Conservation (phyloP, 208 protist species). For the Leptomonas pyrrhocoris region DNA sequence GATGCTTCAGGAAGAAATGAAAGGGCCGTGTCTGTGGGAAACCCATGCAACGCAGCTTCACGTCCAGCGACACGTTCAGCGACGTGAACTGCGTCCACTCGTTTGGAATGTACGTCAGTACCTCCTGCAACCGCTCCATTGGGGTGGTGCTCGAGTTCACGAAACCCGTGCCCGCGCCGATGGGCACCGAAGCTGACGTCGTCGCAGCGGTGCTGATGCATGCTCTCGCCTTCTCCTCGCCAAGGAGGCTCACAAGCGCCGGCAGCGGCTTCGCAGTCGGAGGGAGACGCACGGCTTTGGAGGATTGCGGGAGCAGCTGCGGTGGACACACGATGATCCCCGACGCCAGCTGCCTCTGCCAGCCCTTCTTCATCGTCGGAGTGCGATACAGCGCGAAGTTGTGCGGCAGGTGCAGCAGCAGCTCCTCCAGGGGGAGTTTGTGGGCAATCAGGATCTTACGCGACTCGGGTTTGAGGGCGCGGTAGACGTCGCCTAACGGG, state of each 20-base stretch:
- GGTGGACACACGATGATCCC: not conserved
- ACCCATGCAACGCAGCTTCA: slow-evolving; percentile 67
- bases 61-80: slow-evolving; percentile 50
- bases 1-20: slow-evolving; percentile 57
- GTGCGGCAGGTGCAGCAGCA: slow-evolving; percentile 59
- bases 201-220: not conserved
- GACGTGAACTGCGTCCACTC: slow-evolving; percentile 48
- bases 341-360: not conserved
- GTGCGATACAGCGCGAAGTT: slow-evolving; percentile 48
- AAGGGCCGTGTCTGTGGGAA: slow-evolving; percentile 39
- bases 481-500: slow-evolving; percentile 53
- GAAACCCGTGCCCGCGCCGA: slow-evolving; percentile 11
- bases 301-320: not conserved
- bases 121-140: slow-evolving; percentile 41
- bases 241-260: slow-evolving; percentile 22
- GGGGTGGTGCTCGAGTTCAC: not conserved
- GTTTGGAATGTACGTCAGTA: slow-evolving; percentile 72
- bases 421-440: slow-evolving; percentile 56
- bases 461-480: slow-evolving; percentile 37
- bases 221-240: not conserved
- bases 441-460: slow-evolving; percentile 40
- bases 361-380: not conserved
- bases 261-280: slow-evolving; percentile 11
- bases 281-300: not conserved
- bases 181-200: not conserved